phyloP scores from a whole-genome alignment of 208 protist species.

The Borovskyia barvae region DNA sequence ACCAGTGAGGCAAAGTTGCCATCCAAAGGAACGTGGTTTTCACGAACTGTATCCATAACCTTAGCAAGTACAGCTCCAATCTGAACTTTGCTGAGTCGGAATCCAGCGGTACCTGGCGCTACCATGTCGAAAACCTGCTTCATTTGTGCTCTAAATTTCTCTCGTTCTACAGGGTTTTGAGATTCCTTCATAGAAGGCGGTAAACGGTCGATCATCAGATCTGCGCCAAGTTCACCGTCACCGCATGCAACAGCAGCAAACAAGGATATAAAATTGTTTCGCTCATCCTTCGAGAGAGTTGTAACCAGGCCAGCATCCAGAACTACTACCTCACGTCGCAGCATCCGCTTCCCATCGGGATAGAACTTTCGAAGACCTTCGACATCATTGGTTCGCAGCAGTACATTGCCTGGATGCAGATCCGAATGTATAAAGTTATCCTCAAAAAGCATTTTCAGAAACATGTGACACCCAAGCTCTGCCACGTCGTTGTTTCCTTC shows the following conservation, averaged over 20 bases:
- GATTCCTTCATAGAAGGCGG: conserved; percentile 24
- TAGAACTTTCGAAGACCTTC: conserved; percentile 37
- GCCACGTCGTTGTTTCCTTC: conserved; percentile 67
- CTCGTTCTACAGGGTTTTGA: conserved; percentile 32
- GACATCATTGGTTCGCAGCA: conserved; percentile 59
- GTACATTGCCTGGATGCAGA: conserved; percentile 92
- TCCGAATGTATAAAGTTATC: conserved; percentile 95
- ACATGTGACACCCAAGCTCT: conserved; percentile 86
- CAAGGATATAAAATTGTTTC: conserved; percentile 92
- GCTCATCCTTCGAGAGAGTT: conserved; percentile 73
- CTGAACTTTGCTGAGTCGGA: conserved; percentile 77
- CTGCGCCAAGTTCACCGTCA: conserved; percentile 81
- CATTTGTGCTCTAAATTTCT: conserved; percentile 71
- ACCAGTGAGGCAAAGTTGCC: conserved; percentile 91
- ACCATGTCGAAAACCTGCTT: conserved; percentile 81
- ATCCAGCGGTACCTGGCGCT: conserved; percentile 61
- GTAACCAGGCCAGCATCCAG: conserved; percentile 92
- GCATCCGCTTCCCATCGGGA: conserved; percentile 63
- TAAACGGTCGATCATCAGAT: conserved; percentile 90
- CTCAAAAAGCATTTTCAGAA: conserved; percentile 94
- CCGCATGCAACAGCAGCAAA: conserved; percentile 88
- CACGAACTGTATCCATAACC: conserved; percentile 73
- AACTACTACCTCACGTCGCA: conserved; percentile 70
- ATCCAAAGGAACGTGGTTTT: conserved; percentile 88
- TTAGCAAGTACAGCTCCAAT: conserved; percentile 78